Evolutionary conservation across 257 asterid species (phyloP).

Genomic region (Solanum clarkiae): DNA sequence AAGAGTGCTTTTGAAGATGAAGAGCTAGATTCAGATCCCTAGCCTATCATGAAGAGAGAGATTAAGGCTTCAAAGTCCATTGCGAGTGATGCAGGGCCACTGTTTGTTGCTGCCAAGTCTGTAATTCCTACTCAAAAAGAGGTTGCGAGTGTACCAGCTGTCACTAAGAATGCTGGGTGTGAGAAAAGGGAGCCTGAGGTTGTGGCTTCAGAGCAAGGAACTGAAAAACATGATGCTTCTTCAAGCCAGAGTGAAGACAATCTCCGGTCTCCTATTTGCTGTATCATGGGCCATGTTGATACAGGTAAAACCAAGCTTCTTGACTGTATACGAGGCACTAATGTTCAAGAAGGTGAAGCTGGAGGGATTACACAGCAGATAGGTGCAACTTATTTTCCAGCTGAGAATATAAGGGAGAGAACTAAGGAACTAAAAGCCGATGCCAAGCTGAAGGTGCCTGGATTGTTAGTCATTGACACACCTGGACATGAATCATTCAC

Average conservation of each 20-base stretch:
- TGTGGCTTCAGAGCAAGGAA: no score
- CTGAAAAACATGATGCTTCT: no score
- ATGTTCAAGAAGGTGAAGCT: slow-evolving; percentile 99
- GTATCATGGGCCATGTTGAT: slow-evolving; percentile 99
- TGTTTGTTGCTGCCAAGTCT: no score
- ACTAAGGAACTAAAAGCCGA: slow-evolving; percentile 93
- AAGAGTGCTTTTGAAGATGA: slow-evolving; percentile 74
- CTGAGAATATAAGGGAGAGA: slow-evolving; percentile 91
- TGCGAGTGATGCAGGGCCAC: background rate
- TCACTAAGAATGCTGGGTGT: no score
- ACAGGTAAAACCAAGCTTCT: slow-evolving; percentile 96
- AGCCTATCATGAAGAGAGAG: slow-evolving; percentile 41
- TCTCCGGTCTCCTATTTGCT: slow-evolving; percentile 94
- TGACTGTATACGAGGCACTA: slow-evolving; percentile 92
- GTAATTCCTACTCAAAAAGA: no score
- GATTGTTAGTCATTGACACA: slow-evolving; percentile 88
- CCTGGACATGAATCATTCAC: slow-evolving; percentile 98
- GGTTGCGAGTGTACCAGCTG: no score
- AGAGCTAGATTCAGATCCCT: slow-evolving; percentile 73
- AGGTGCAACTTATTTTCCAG: slow-evolving; percentile 98
- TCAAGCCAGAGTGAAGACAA: slow-evolving; percentile 24
- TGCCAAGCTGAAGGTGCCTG: slow-evolving; percentile 92
- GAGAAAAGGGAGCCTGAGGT: no score
- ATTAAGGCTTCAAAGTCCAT: background rate
- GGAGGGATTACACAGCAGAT: slow-evolving; percentile 98